phyloP scores from a whole-genome alignment of 1,284 basidiomycete genomes.

The Volvariella volvacea region DNA sequence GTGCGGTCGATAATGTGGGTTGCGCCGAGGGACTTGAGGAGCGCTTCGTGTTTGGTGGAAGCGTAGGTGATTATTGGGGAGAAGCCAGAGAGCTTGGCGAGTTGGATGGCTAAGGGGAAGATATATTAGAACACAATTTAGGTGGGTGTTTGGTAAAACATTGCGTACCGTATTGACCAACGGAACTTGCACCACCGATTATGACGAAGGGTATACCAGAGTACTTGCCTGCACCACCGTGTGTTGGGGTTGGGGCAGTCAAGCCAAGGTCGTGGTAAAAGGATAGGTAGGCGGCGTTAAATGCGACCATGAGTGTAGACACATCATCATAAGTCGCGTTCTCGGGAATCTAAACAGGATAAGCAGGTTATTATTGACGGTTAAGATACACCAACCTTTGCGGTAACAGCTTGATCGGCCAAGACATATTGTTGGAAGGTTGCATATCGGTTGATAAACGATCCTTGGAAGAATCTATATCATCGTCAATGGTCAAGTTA shows the following conservation, averaged over 20 bases:
- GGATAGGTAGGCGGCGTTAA: slow-evolving; percentile 29
- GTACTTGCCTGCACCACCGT: background rate
- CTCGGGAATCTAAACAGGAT: slow-evolving; percentile 24
- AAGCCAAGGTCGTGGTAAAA: slow-evolving; percentile 29
- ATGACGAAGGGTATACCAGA: slow-evolving; percentile 23
- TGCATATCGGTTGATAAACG: slow-evolving; percentile 24
- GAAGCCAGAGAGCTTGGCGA: slow-evolving; percentile 41
- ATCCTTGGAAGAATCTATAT: slow-evolving; percentile 35
- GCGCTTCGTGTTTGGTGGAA: slow-evolving; percentile 32
- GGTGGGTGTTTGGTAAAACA: background rate
- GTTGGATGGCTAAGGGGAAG: slow-evolving; percentile 31
- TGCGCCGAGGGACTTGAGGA: slow-evolving; percentile 43
- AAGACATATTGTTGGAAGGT: slow-evolving; percentile 47
- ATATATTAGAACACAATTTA: background rate
- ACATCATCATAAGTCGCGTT: slow-evolving; percentile 38
- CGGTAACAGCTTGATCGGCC: slow-evolving; percentile 29
- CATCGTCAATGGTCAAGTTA: slow-evolving; percentile 14
- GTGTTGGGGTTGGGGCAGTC: background rate
- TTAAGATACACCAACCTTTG: slow-evolving; percentile 28
- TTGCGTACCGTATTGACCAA: slow-evolving; percentile 32
- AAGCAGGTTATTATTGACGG: background rate
- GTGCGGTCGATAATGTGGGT: slow-evolving; percentile 36
- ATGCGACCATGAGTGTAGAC: slow-evolving; percentile 30
- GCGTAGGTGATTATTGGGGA: slow-evolving; percentile 41
- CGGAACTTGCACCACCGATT: slow-evolving; percentile 29